phyloP scores from a whole-genome alignment of 768 basidiomycete genomes.

The Boletus rubroflammeus region DNA sequence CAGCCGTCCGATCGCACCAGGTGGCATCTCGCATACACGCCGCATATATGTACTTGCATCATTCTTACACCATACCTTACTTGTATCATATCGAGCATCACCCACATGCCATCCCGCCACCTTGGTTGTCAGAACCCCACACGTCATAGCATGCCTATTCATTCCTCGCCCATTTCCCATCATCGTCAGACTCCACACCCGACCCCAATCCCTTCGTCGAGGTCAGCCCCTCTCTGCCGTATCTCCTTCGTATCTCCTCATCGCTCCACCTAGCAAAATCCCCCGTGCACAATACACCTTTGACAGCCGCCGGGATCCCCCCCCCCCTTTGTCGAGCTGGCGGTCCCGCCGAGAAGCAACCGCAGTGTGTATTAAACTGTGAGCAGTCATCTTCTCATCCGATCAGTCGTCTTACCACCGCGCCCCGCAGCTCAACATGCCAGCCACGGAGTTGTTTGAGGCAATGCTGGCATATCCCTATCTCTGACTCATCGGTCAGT shows the following conservation, averaged over 20 bases:
- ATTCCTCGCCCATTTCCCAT: constrained; percentile 14
- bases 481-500: constrained; percentile 7
- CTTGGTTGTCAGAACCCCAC: constrained; percentile 14
- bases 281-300: constrained; percentile 56
- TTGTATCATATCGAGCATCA: constrained; percentile 24
- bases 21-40: constrained; percentile 15
- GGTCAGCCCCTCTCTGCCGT: constrained; percentile 27
- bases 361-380: constrained; percentile 61
- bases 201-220: constrained; percentile 38
- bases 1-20: constrained; percentile 5
- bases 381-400: constrained; percentile 20
- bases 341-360: constrained; percentile 28
- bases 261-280: constrained; percentile 18
- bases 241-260: constrained; percentile 2
- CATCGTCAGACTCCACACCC: constrained; percentile 15
- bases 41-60: constrained; percentile 29
- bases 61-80: constrained; percentile 21
- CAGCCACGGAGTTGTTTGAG: constrained; percentile 57
- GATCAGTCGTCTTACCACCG: constrained; percentile 13
- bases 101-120: constrained; percentile 11
- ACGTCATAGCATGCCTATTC: constrained; percentile 18
- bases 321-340: constrained; percentile 58
- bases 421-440: constrained; percentile 52
- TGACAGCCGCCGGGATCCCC: constrained; percentile 57
- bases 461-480: constrained; percentile 61